Evolutionary conservation across 202 grass and related monocot genomes (phyloP).

Genomic region (Schoenoplectus tabernaemontani): DNA sequence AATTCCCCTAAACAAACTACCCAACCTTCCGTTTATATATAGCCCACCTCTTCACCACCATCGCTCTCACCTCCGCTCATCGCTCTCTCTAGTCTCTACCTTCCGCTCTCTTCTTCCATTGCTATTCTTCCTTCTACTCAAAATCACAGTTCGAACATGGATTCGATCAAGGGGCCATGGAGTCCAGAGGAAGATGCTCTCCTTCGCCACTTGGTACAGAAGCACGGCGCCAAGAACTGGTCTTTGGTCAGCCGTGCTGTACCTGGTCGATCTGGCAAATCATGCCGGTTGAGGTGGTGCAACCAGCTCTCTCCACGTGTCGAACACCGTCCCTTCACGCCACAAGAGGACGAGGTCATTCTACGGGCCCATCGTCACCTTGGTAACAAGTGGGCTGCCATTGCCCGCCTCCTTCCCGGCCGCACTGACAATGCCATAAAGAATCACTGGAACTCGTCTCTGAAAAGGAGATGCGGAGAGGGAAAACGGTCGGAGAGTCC

Average conservation of each 20-base stretch:
- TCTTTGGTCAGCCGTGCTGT: constrained; percentile 78
- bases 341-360: constrained; percentile 70
- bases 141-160: constrained; percentile 24
- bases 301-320: constrained; percentile 93
- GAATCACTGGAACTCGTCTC: constrained; percentile 97
- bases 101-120: background rate
- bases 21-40: background rate
- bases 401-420: constrained; percentile 63
- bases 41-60: background rate
- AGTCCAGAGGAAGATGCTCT: constrained; percentile 83
- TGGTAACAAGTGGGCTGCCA: constrained; percentile 89
- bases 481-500: constrained; percentile 31
- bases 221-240: constrained; percentile 85
- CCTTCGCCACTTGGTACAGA: constrained; percentile 60
- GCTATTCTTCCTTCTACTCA: background rate
- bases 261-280: constrained; percentile 72
- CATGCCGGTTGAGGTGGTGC: constrained; percentile 92
- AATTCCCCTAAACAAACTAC: background rate
- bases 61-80: constrained; percentile 20
- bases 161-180: constrained; percentile 65
- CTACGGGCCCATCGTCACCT: constrained; percentile 45
- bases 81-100: background rate
- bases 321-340: constrained; percentile 77
- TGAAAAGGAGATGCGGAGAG: constrained; percentile 60
- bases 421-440: constrained; percentile 75